Evolutionary conservation across 805 yeast species (phyloP).

Genomic region (Myxozyma geophila): DNA sequence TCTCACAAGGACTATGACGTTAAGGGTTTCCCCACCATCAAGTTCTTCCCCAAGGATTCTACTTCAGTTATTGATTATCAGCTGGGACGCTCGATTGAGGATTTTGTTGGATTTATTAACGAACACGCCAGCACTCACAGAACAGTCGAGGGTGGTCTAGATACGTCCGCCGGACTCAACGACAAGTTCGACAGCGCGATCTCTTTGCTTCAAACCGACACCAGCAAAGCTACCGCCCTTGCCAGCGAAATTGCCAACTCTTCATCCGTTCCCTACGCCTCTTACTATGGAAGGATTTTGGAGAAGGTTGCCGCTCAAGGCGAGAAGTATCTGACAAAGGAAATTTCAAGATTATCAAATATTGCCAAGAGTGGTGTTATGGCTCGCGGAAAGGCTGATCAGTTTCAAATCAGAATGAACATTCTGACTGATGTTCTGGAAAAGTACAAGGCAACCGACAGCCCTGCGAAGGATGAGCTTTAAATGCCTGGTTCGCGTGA

Average conservation of each 20-base stretch:
- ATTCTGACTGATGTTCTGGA: slow-evolving; percentile 48
- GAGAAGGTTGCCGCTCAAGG: slow-evolving; percentile 41
- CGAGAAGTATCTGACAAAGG: slow-evolving; percentile 51
- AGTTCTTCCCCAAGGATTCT: slow-evolving; percentile 50
- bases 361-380: slow-evolving; percentile 50
- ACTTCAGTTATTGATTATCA: slow-evolving; percentile 58
- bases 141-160: slow-evolving; percentile 50
- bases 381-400: slow-evolving; percentile 53
- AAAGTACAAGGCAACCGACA: slow-evolving; percentile 9
- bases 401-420: slow-evolving; percentile 57
- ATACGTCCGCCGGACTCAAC: slow-evolving; percentile 50
- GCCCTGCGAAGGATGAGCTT: slow-evolving; percentile 26
- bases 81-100: slow-evolving; percentile 55
- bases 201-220: slow-evolving; percentile 41
- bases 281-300: slow-evolving; percentile 42
- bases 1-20: slow-evolving; percentile 52
- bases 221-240: slow-evolving; percentile 46
- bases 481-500: not conserved
- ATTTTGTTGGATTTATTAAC: slow-evolving; percentile 57
- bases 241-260: slow-evolving; percentile 44
- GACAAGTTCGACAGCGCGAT: slow-evolving; percentile 45
- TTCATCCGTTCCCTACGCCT: slow-evolving; percentile 30
- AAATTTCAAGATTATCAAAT: slow-evolving; percentile 52
- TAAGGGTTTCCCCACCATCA: slow-evolving; percentile 58
- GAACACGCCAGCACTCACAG: slow-evolving; percentile 49